Conservation (phyloP, 129 eudicot genomes). For the Centella asiatica region DNA sequence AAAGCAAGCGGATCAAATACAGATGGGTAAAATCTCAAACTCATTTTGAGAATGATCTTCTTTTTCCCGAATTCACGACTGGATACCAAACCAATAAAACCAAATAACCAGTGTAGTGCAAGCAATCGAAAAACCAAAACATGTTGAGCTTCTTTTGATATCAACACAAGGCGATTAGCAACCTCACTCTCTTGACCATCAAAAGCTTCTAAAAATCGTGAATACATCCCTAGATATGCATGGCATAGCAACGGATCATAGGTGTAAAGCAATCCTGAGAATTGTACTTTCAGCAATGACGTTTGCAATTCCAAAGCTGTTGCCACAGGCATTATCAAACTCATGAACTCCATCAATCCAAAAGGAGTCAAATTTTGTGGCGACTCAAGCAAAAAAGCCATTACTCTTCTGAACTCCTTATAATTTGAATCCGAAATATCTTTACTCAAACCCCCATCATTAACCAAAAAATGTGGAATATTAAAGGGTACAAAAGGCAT, state of each 20-base stretch:
- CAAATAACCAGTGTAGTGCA: slow-evolving; percentile 80
- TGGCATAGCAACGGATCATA: slow-evolving; percentile 71
- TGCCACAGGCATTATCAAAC: slow-evolving; percentile 55
- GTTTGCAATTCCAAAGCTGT: slow-evolving; percentile 72
- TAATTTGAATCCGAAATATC: slow-evolving; percentile 38
- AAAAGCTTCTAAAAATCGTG: slow-evolving; percentile 56
- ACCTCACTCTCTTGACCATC: slow-evolving; percentile 75
- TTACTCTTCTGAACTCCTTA: slow-evolving; percentile 77
- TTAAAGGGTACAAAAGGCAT: slow-evolving; percentile 69
- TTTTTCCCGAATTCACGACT: slow-evolving; percentile 34
- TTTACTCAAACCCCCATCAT: slow-evolving; percentile 21
- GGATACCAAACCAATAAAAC: slow-evolving; percentile 50
- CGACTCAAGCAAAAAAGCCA: slow-evolving; percentile 81
- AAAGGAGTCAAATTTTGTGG: slow-evolving; percentile 59
- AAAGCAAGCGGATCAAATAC: slow-evolving; percentile 84
- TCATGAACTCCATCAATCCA: slow-evolving; percentile 74
- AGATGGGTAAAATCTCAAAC: slow-evolving; percentile 60
- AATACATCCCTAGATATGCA: slow-evolving; percentile 53
- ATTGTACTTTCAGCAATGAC: slow-evolving; percentile 81
- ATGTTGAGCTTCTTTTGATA: slow-evolving; percentile 61
- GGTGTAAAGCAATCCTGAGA: slow-evolving; percentile 60
- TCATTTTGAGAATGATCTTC: slow-evolving; percentile 29
- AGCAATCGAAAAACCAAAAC: slow-evolving; percentile 68
- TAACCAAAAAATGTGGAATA: slow-evolving; percentile 43
- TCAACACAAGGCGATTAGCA: slow-evolving; percentile 41